A percentile compares a stretch with the other conserved stretches of the same genome.
These are phyloP conservation scores for Trichosporon sp. DNA, from an alignment of 1,284 basidiomycete genomes.

Conservation along the genomic window DNA sequence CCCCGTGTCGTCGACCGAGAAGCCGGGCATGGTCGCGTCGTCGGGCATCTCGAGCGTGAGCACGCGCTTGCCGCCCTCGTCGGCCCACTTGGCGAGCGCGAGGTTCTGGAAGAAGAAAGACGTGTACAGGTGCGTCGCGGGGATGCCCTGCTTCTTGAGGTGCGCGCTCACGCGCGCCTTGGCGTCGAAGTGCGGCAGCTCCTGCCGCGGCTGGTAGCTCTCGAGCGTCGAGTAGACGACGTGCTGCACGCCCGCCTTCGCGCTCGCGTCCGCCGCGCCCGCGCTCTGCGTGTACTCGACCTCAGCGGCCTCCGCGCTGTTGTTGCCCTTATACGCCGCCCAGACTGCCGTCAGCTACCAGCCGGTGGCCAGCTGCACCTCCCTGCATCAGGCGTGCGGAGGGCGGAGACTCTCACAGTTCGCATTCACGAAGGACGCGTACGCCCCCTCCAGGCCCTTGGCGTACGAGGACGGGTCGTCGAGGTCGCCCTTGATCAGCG, in stretches of 20 bases:
- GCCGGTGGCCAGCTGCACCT: too few relatives aligned
- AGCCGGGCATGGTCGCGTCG: constrained; percentile 26
- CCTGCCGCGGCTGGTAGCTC: constrained; percentile 13
- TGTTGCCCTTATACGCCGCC: constrained; percentile 15
- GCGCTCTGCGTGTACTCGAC: constrained; percentile 17
- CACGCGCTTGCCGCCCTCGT: constrained; percentile 14
- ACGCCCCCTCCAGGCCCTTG: constrained; percentile 21
- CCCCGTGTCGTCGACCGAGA: constrained; percentile 32
- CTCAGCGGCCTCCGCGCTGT: constrained; percentile 18
- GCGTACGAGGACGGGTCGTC: constrained; percentile 21
- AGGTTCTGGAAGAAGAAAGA: constrained; percentile 18
- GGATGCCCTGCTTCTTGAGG: constrained; percentile 23
- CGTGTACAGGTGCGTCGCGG: constrained; percentile 24
- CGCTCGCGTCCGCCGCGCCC: constrained; percentile 13
- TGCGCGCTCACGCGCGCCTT: constrained; percentile 33
- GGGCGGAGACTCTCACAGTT: constrained; percentile 22
- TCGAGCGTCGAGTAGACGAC: constrained; percentile 28
- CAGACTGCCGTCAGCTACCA: constrained; percentile 15
- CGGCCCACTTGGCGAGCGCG: not conserved
- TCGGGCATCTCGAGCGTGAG: constrained; percentile 26
- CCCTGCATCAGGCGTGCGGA: too few relatives aligned
- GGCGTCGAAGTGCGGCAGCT: constrained; percentile 30
- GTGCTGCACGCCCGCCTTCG: constrained; percentile 12
- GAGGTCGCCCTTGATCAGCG: constrained; percentile 24
- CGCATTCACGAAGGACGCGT: constrained; percentile 28